Percentiles rank a stretch among this genome's conserved stretches.
Evolutionary conservation across 176 grass and related monocot species (phyloP).

Genomic region (Bromus sterilis): DNA sequence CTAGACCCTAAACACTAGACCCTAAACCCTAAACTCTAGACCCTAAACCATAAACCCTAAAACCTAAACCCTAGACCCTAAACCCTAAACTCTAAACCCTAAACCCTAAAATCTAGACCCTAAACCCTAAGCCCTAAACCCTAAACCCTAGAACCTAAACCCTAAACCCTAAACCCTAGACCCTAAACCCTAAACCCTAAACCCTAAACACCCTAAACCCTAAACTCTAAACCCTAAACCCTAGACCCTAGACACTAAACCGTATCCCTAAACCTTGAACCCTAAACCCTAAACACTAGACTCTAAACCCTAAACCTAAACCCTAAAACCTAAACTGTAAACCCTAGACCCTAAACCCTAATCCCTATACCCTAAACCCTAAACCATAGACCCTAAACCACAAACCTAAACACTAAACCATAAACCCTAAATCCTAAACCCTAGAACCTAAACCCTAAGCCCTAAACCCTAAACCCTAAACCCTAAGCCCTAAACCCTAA

Average conservation of each 20-base stretch:
- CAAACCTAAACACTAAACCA: not conserved
- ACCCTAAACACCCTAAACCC: not conserved
- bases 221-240: not conserved
- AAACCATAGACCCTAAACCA: not conserved
- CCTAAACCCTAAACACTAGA: not conserved
- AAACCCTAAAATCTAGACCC: not conserved
- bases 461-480: constrained; percentile 21
- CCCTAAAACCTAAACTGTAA: not conserved
- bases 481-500: not conserved
- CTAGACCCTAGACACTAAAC: not conserved
- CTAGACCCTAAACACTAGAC: constrained; percentile 3
- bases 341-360: constrained; percentile 1
- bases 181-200: not conserved
- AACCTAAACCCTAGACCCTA: not conserved
- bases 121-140: not conserved
- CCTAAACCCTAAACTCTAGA: not conserved
- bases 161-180: not conserved
- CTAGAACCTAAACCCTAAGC: constrained; percentile 22
- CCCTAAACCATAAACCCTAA: not conserved
- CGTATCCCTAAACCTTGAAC: not conserved
- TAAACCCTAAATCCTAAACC: constrained; percentile 24
- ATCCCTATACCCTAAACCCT: not conserved
- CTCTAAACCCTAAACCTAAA: constrained; percentile 15
- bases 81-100: not conserved
- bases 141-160: not conserved